Base-by-base conservation (phyloP, 345 rosid species). In the Citrus inodora region DNA sequence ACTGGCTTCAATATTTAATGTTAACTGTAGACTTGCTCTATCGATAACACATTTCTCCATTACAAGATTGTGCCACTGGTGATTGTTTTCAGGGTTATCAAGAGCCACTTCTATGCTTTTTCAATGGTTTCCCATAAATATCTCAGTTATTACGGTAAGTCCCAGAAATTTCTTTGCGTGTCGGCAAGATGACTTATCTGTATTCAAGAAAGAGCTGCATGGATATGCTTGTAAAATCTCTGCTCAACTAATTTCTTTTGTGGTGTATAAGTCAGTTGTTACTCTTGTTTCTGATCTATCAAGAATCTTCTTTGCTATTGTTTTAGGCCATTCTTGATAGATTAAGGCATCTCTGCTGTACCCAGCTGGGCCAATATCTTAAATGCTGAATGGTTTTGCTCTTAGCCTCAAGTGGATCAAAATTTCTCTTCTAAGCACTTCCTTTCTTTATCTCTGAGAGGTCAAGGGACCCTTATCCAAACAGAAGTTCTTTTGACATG, bases 91-190 rank as follows among this genome's bases (percentile, higher is more conserved):
- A 42, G 5, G 38, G 58, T 38, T 37, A 28, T 25, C 35, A 25
- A 8, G 67, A 13, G 35, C 51, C 32, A 59, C 4, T 17, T 66
- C 14, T 21, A 5, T 28, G 9, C 24, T 46, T 51, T 56, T 22
- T 30, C 59, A 46, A 75, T 24, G 11, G 55, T 27, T 74, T 42
- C 38, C 60, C 16, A 63, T 33, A 25, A 28, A 27, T 7, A 21
- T 28, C 25, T 42, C 1, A 21, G 2, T 61, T 62, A 13, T 19
- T 27, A 4, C 6, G 30, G 16, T 22, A 13, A 30, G 14, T 46
- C 48, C 70, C 51, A 46, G 70, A 64, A 75, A 63, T 64, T 63
- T 25, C 61, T 51, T 32, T 63, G 66, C 28, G n/a, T 63, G 78
- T 65, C 71, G 19, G 71, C 63, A 65, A 46, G 28, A 13, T 63